Base-by-base conservation (phyloP, 495 filamentous ascomycete species). In the Penicillium tannophilum region DNA sequence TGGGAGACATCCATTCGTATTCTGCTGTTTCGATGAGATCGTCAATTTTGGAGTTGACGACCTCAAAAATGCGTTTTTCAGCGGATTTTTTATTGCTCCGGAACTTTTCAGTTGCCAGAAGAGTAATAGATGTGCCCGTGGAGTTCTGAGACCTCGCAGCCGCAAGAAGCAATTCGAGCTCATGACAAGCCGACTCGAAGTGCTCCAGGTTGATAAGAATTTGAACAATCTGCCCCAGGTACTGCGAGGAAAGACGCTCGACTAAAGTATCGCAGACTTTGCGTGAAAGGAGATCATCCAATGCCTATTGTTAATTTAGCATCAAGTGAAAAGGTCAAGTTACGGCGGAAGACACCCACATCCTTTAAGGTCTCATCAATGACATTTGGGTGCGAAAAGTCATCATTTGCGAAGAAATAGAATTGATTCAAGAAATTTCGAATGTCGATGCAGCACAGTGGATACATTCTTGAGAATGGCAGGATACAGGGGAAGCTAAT, bases 391-490 rank as follows among this genome's bases (percentile, higher is more conserved):
- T 94, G 87, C 26, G 92, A 86, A 68, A 98, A 98, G 62, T 97
- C 90, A 59, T 97, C 92, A 63, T 96, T 92, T 6, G 90, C 90
- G 65, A 97, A 98, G 70, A 91, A 90, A 70, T 96, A 97, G 59
- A 98, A 96, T 66, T 97, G 91, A 70, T 96, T 96, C 28, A 97
- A 78, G 66, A 98, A 97, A 67, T 97, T 95, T 26, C 93, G 85
- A 64, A 99, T 97, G 64, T 97, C 91, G 63, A 97, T 97, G 78
- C 94, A 99, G 74, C 93, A 97, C 33, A 97, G 81, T 5, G 93
- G 93, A 70, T 98, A 99, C 94, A 99, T 98, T 59, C 97, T 93
- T 39, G 93, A 97, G 70, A 99, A 99, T 12, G 94, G 94, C 14
- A 99, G 77, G 52, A 96, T 89, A 69, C 87, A 92, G 4, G 94